Evolutionary conservation across 805 yeast genomes (phyloP), one percentile per base, ranked within the genome.

Genomic region (Ogataea zsoltii): DNA sequence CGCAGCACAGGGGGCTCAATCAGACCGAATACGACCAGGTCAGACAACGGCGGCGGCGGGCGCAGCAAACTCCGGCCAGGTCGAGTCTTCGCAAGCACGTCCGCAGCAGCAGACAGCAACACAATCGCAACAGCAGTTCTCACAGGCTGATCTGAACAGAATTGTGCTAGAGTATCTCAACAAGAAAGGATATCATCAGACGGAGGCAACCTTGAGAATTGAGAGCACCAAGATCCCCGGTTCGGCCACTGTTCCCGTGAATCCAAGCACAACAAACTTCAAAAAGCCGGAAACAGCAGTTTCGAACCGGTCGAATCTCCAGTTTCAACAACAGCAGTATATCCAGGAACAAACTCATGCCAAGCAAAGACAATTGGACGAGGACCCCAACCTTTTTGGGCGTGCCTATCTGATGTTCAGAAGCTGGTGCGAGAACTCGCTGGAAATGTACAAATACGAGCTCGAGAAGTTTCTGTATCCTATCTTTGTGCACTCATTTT

Each of bases 391-490:
- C 26, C 74, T 80, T 46, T 91, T 87, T 63, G 71, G 76, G n/a
- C 75, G 88, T 37, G 96, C 96, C 1, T 94, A 90, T 67, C 72
- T 83, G 14, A 76, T 88, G 63, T 76, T 90, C 50, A 78, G 87
- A 50, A 82, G 83, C 40, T 94, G 98, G 98, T 87, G 88, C 33
- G 96, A 89, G 55, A 76, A 88, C 14, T 89, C 97, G 0, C 74
- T 94, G 56, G 99, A 92, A 64, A 76, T 94, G 67, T 94, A 94
- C 67, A 85, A 80, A 66, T 90, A 95, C 14, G 97, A 94, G 65
- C 74, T 94, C 49, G 78, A 84, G 45, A 79, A 94, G 53, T 77
- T 92, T 34, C 69, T 92, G 55, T 94, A 87, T 63, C 99, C 99
- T 5, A 74, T 94, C n/a, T 94, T 91, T 66, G 85, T 92, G 41